Conservation (phyloP, 2,329 filamentous ascomycete species). For the Colletotrichum orchidophilum region DNA sequence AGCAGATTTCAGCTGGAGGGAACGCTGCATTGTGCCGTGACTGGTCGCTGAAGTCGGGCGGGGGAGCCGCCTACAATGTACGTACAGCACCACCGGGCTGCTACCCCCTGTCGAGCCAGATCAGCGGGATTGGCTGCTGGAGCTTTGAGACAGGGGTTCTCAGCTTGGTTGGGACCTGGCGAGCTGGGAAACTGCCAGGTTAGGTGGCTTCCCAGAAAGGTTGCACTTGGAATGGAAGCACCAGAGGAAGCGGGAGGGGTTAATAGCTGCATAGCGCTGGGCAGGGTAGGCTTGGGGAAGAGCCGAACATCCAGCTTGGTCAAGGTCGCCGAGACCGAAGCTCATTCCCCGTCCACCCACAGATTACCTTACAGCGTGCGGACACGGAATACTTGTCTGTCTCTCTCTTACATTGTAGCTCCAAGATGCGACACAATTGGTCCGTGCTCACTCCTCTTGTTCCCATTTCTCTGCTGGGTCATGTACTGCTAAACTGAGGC, state of each 20-base stretch:
- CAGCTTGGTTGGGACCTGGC: slow-evolving; percentile 22
- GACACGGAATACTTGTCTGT: neutral
- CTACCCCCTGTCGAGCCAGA: slow-evolving; percentile 25
- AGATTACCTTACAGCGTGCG: neutral
- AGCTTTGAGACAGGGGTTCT: slow-evolving; percentile 18
- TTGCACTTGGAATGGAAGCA: slow-evolving; percentile 31
- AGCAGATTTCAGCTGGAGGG: slow-evolving; percentile 18
- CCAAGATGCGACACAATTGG: neutral
- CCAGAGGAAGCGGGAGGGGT: slow-evolving; percentile 13
- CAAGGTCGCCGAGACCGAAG: neutral
- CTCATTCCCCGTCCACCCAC: neutral
- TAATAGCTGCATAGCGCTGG: neutral
- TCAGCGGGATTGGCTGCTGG: slow-evolving; percentile 29
- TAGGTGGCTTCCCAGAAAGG: slow-evolving; percentile 30
- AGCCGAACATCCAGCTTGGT: slow-evolving; percentile 26
- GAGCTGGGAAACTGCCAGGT: neutral
- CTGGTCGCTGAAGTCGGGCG: slow-evolving; percentile 11
- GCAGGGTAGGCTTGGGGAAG: slow-evolving; percentile 15
- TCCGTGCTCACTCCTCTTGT: neutral
- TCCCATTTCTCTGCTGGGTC: neutral
- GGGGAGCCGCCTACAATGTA: slow-evolving; percentile 23
- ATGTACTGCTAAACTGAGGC: neutral
- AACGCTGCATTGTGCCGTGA: slow-evolving; percentile 6
- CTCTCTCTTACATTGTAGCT: neutral
- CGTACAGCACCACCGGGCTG: slow-evolving; percentile 19